Evolutionary conservation across 1,284 basidiomycete species (phyloP).

Genomic region (Uromyces viciae-fabae): DNA sequence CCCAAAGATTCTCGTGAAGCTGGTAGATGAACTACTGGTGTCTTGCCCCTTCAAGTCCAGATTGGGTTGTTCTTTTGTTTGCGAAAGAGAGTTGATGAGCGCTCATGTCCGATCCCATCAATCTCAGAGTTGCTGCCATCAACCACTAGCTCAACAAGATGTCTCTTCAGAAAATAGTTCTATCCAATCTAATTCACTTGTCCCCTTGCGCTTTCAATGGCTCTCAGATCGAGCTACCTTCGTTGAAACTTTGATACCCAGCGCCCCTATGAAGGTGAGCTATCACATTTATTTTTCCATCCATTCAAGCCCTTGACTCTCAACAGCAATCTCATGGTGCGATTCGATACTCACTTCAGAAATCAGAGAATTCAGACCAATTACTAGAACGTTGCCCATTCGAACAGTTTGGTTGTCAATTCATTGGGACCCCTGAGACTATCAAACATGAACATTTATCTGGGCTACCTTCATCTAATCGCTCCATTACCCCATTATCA

Average conservation of each 20-base stretch:
- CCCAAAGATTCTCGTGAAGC: constrained; percentile 46
- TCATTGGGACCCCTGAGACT: constrained; percentile 4
- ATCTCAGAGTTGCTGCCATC: neutral
- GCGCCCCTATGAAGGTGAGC: too few relatives aligned
- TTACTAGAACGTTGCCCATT: constrained; percentile 15
- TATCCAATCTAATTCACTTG: neutral
- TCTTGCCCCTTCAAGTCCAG: constrained; percentile 44
- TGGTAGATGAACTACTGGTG: constrained; percentile 47
- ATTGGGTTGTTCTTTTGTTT: constrained; percentile 22
- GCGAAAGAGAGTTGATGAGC: constrained; percentile 29
- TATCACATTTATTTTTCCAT: neutral
- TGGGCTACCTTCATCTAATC: too few relatives aligned
- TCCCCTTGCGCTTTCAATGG: constrained; percentile 12
- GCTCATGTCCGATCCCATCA: constrained; percentile 13
- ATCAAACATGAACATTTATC: constrained; percentile 8
- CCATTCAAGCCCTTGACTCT: too few relatives aligned
- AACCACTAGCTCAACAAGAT: neutral
- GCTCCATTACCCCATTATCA: neutral
- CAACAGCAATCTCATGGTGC: too few relatives aligned
- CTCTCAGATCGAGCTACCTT: constrained; percentile 7
- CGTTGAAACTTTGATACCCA: too few relatives aligned
- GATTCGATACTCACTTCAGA: too few relatives aligned
- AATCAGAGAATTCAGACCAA: neutral
- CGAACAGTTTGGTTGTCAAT: constrained; percentile 32
- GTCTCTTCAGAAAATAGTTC: too few relatives aligned